Evolutionary conservation across 352 stramenopile genomes (phyloP).

Genomic region (Pythium dissotocum): DNA sequence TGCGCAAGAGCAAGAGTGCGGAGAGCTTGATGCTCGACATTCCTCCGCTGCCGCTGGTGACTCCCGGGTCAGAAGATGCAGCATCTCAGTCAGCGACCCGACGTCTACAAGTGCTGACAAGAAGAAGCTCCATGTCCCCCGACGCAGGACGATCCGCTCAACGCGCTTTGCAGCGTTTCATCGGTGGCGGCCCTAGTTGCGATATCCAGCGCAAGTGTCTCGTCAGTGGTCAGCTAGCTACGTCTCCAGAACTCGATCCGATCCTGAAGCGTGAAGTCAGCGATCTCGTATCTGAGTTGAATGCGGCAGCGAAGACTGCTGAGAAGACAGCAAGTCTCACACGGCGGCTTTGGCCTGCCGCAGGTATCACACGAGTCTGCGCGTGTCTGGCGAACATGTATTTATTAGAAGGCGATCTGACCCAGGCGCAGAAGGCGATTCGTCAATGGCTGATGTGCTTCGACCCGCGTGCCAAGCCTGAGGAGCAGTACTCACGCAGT

Average conservation of each 20-base stretch:
- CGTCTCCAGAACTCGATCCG: conserved; percentile 62
- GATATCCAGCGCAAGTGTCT: conserved; percentile 75
- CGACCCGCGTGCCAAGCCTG: conserved; percentile 60
- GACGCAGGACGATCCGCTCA: conserved; percentile 52
- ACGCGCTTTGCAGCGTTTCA: conserved; percentile 66
- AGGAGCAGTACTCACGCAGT: conserved; percentile 32
- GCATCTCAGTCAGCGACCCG: conserved; percentile 21
- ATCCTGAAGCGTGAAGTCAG: conserved; percentile 63
- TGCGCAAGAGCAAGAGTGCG: conserved; percentile 31
- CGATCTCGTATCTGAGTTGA: conserved; percentile 65
- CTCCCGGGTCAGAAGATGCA: neutral
- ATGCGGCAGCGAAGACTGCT: conserved; percentile 58
- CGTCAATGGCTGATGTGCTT: conserved; percentile 74
- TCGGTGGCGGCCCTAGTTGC: conserved; percentile 70
- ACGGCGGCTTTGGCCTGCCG: conserved; percentile 69
- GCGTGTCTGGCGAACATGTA: conserved; percentile 76
- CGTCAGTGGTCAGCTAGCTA: conserved; percentile 61
- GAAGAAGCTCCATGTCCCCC: conserved; percentile 48
- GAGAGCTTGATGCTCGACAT: conserved; percentile 23
- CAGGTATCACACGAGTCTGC: conserved; percentile 79
- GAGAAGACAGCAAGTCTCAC: conserved; percentile 64
- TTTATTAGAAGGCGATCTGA: conserved; percentile 69
- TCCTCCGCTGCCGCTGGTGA: neutral
- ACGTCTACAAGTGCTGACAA: conserved; percentile 14
- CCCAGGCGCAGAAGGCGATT: conserved; percentile 52